A percentile compares a stretch with the other conserved stretches of the same genome.
Evolutionary conservation across 768 basidiomycete genomes (phyloP).

Genomic region (Tephrocybe sp.): DNA sequence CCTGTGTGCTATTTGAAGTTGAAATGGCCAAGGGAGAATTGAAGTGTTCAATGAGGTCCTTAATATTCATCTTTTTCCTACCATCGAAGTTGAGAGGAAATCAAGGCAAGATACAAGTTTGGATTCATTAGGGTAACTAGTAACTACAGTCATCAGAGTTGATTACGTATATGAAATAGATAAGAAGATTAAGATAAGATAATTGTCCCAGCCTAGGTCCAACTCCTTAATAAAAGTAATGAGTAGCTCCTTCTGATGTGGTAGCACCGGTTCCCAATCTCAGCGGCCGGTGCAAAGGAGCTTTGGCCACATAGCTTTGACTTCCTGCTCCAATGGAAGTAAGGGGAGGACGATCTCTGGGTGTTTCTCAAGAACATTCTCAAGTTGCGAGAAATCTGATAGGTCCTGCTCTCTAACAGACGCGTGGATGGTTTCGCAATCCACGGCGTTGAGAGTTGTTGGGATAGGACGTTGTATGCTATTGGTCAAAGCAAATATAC

Average conservation of each 20-base stretch:
- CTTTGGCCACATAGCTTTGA: slow-evolving; percentile 49
- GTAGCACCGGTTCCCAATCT: too few species aligned
- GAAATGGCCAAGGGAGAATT: slow-evolving; percentile 19
- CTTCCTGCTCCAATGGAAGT: slow-evolving; percentile 50
- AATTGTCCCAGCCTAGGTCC: too few species aligned
- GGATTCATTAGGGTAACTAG: not conserved
- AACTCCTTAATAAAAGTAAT: too few species aligned
- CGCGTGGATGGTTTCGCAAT: slow-evolving; percentile 61
- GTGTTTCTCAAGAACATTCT: slow-evolving; percentile 34
- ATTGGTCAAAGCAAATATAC: slow-evolving; percentile 51
- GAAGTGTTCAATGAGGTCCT: slow-evolving; percentile 33
- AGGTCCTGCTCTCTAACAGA: slow-evolving; percentile 52
- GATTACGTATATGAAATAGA: not conserved
- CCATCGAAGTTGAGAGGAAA: slow-evolving; percentile 2
- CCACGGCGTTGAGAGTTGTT: slow-evolving; percentile 38
- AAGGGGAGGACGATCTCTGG: slow-evolving; percentile 45
- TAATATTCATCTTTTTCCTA: slow-evolving; percentile 27
- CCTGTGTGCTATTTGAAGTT: not conserved
- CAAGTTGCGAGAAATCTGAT: slow-evolving; percentile 31
- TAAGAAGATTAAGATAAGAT: not conserved
- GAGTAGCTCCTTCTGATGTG: too few species aligned
- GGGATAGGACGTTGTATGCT: slow-evolving; percentile 50
- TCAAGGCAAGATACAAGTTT: not conserved
- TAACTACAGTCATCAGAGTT: not conserved
- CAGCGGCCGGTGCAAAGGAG: not conserved